Base-by-base conservation (phyloP, 2,329 filamentous ascomycete species). In the Neonectria faginata region DNA sequence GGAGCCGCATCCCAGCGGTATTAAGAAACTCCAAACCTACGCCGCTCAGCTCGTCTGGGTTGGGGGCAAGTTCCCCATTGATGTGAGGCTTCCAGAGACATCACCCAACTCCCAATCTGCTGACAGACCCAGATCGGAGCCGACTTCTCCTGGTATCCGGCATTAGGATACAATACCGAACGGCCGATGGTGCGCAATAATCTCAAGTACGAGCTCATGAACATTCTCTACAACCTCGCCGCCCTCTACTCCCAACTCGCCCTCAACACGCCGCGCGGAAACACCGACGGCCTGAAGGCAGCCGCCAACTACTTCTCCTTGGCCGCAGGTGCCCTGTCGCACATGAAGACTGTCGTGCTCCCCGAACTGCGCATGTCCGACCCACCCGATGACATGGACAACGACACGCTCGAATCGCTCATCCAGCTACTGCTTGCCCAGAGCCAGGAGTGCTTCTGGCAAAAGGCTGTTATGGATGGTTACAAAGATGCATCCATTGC, bases 361-460 rank as follows among this genome's bases (percentile, higher is more conserved):
- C 92, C 94, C 2, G 94, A 97, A 71, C 83, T 98, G 73, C 91
- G 94, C 63, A 88, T 87, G 82, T 87, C 92, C 2, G 88, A 91
- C 14, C 93, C 94, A 0, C 94, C 96, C 1, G 96, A 98, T 76
- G 96, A 99, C 76, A 97, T 99, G 94, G 96, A 99, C 73, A 86
- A 89, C 55, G 87, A 92, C 74, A 97, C 94, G 0, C 84, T 99
- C 52, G 92, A 95, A 73, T 93, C 92, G 57, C 81, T 98, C 50
- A 88, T 92, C 71, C 88, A 95, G 77, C 85, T 99, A 31, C 89
- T 97, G 77, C 85, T 99, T 10, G 95, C 94, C 1, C 94, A 99
- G 77, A 94, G 92, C 29, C 96, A 99, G 76, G 96, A 99, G 80
- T 98, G 94, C 77, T 98, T 96, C 79, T 99, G 96, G 96, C 92